A percentile compares a stretch with the other conserved stretches of the same genome.
Conservation (phyloP, 805 yeast genomes). For the Alloascoidea africana region DNA sequence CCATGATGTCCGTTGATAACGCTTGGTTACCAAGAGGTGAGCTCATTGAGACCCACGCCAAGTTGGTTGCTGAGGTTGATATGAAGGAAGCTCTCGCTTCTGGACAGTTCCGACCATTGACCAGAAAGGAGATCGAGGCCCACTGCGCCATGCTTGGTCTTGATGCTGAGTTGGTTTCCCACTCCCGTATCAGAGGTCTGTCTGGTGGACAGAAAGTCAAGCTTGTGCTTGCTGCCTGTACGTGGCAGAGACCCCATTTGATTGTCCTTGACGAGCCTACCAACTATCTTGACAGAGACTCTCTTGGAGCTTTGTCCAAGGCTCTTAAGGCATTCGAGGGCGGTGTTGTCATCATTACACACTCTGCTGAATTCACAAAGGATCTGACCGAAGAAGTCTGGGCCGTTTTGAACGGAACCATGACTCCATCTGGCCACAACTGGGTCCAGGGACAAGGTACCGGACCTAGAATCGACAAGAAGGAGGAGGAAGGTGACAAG, state of each 20-base stretch:
- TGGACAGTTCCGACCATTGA: slow-evolving; percentile 99
- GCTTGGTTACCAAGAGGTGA: slow-evolving; percentile 99
- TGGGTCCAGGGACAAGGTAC: slow-evolving; percentile 99
- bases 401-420: slow-evolving; percentile 96
- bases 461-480: slow-evolving; percentile 98
- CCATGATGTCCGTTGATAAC: slow-evolving; percentile 99
- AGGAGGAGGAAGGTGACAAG: slow-evolving; percentile 91
- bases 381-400: slow-evolving; percentile 99
- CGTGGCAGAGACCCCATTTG: slow-evolving; percentile 99
- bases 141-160: slow-evolving; percentile 98
- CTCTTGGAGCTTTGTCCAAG: slow-evolving; percentile 97
- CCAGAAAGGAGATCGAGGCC: slow-evolving; percentile 98
- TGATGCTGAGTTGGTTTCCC: slow-evolving; percentile 98
- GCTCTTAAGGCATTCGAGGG: slow-evolving; percentile 98
- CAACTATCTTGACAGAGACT: slow-evolving; percentile 97
- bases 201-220: slow-evolving; percentile 99
- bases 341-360: slow-evolving; percentile 99
- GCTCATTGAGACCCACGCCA: slow-evolving; percentile 91
- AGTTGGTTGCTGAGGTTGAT: slow-evolving; percentile 99
- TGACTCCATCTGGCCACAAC: slow-evolving; percentile 99
- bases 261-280: slow-evolving; percentile 99
- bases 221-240: slow-evolving; percentile 98
- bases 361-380: slow-evolving; percentile 99
- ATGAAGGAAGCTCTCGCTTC: slow-evolving; percentile 99
- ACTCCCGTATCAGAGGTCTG: slow-evolving; percentile 99